phyloP scores from a whole-genome alignment of 1,139 yeast genomes.

The Debaryomyces coudertii region DNA sequence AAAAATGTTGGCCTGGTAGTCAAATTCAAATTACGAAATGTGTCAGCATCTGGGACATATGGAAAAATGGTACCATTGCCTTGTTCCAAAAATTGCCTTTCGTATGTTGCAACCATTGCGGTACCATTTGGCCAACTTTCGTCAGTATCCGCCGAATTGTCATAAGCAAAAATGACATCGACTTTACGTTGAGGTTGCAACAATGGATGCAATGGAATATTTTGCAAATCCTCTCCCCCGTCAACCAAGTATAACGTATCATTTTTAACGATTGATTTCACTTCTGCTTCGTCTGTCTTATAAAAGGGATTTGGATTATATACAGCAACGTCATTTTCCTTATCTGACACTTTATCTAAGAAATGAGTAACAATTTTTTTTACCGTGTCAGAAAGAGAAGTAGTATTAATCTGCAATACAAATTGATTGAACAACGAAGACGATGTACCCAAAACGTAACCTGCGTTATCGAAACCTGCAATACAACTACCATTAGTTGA shows the following conservation, averaged over 20 bases:
- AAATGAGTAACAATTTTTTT: conserved; percentile 48
- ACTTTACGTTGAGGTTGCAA: conserved; percentile 42
- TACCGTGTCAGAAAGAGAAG: conserved; percentile 52
- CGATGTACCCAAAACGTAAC: conserved; percentile 80
- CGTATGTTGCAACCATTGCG: conserved; percentile 51
- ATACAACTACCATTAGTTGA: conserved; percentile 53
- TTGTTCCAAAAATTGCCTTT: conserved; percentile 66
- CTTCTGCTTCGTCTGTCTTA: conserved; percentile 44
- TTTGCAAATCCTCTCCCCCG: conserved; percentile 50
- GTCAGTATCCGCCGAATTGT: conserved; percentile 53
- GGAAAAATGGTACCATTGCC: conserved; percentile 77
- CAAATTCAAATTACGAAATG: conserved; percentile 64
- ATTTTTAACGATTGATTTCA: conserved; percentile 31
- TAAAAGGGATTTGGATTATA: conserved; percentile 58
- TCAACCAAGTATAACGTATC: conserved; percentile 45
- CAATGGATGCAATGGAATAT: conserved; percentile 44
- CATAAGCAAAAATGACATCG: conserved; percentile 49
- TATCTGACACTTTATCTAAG: conserved; percentile 49
- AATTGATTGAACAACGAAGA: conserved; percentile 81
- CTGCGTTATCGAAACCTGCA: conserved; percentile 82
- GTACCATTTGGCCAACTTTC: conserved; percentile 48
- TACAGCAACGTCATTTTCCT: conserved; percentile 46
- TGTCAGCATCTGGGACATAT: conserved; percentile 74
- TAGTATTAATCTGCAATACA: conserved; percentile 62
- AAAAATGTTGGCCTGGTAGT: conserved; percentile 77